Percentiles rank a stretch among this genome's conserved stretches.
phyloP scores from a whole-genome alignment of 805 yeast species.

The Metschnikowia continentalis region DNA sequence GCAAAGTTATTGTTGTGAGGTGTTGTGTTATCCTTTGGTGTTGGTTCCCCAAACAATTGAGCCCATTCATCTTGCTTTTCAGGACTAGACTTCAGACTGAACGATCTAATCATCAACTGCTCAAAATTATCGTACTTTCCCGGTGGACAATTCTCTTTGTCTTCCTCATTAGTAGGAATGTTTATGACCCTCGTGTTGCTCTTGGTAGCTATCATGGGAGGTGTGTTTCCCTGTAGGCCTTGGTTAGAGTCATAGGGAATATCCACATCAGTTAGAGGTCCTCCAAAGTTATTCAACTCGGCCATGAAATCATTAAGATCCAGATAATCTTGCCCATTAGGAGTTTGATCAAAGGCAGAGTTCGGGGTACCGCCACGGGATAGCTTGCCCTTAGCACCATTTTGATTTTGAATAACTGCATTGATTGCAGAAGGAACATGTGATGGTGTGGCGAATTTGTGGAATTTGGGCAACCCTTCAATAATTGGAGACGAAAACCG shows the following conservation, averaged over 20 bases:
- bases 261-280: conserved; percentile 46
- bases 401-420: conserved; percentile 28
- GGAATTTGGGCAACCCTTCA: conserved; percentile 15
- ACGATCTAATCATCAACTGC: conserved; percentile 23
- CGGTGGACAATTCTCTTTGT: conserved; percentile 27
- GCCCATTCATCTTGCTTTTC: conserved; percentile 40
- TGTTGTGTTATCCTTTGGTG: conserved; percentile 32
- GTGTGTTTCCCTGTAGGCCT: conserved; percentile 28
- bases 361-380: conserved; percentile 8
- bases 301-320: conserved; percentile 40
- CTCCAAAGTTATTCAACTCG: conserved; percentile 36
- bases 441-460: conserved; percentile 37
- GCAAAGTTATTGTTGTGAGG: conserved; percentile 11
- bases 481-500: conserved; percentile 9
- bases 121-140: conserved; percentile 19
- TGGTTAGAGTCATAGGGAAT: conserved; percentile 23
- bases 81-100: conserved; percentile 33
- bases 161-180: conserved; percentile 38
- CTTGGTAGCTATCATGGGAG: conserved; percentile 52
- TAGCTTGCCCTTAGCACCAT: not conserved
- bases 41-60: conserved; percentile 39
- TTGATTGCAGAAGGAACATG: conserved; percentile 37
- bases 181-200: conserved; percentile 51
- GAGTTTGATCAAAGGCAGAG: conserved; percentile 10
- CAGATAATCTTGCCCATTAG: conserved; percentile 20